Base-by-base conservation (phyloP, 495 filamentous ascomycete species). In the Penicillium crystallinum region DNA sequence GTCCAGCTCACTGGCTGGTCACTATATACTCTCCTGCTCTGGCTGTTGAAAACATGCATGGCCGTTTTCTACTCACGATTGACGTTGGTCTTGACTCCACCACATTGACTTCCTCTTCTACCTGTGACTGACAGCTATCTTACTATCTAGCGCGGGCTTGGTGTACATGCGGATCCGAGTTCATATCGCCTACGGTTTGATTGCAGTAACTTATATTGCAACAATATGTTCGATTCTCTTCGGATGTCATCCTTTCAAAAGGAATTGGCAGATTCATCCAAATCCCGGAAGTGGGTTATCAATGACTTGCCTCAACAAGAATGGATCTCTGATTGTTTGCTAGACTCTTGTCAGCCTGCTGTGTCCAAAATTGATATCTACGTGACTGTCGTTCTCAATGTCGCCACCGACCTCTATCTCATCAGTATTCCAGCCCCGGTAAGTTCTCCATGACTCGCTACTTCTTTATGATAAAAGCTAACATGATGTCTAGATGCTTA, bases 61-160 rank as follows among this genome's bases (percentile, higher is more conserved):
- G 73, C 75, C 25, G 63, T 77, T 18, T 84, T 85, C 53, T 86
- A 82, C 53, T 71, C 76, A n/a, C 70, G 81, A 50, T 69, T 86
- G 30, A 85, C 80, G 80, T 81, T 65, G 65, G 72, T 55, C 38
- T 19, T 35, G 38, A 31, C 6, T 19, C 39, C 21, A 31, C 23
- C 8, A 21, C 50, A 38, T 36, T 12, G 18, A 2, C n/a, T 37
- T 10, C 10, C 29, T 7, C 3, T n/a, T 41, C 12, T 14, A 12
- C 6, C 44, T 38, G 34, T 46, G 25, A 27, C 41, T 61, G n/a
- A 66, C 25, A 31, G 21, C 22, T n/a, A 18, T 22, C 19, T 12
- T 34, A 0, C 38, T 2, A 10, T 25, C 3, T 55, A 80, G 67
- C 14, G 65, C 75, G 7, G 81, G 81, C 1, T 46, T 80, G 21